Base-by-base conservation (phyloP, 2,329 filamentous ascomycete species). In the Xylariaceae sp. region DNA sequence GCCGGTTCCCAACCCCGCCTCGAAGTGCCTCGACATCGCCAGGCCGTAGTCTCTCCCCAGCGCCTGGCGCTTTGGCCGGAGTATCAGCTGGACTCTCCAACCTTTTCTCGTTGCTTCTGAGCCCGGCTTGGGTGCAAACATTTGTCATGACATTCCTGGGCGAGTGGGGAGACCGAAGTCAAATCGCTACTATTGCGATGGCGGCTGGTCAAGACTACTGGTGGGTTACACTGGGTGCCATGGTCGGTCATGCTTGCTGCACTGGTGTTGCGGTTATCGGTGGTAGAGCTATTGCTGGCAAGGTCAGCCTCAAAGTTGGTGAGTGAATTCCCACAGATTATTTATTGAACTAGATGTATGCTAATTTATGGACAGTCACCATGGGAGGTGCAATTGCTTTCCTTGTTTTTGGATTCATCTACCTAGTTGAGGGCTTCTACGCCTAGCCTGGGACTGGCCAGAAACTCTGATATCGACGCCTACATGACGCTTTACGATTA, bases 141-240 rank as follows among this genome's bases (percentile, higher is more conserved):
- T 98, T 98, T 64, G 81, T 94, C 58, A 98, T 98, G 93, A 98
- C 93, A 2, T 98, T 98, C 70, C 72, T 98, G 22, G 93, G 93
- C 33, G 93, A 98, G 67, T 98, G 93, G 93, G 93, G 93, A 46
- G 93, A 98, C 62, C 83, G 93, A 56, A 95, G 88, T 64, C 93
- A 98, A 71, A 97, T 98, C 60, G 93, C 93, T 19, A 98, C 93
- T 0, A 95, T 98, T 63, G 93, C 93, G 43, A 98, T 98, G 93
- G 93, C 93, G 40, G 92, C 93, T 25, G 93, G 93, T 17, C 88
- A 95, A 67, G 93, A 98, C 65, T 98, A 97, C 67, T 97, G 92
- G 92, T 96, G 90, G 87, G 93, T 98, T 27, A 96, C 90, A 4
- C 75, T 90, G 37, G 93, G 93, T 47, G 92, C 93, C 2, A 80